Percentiles rank a stretch among this genome's conserved stretches.
Conservation (phyloP, 495 filamentous ascomycete species). For the Copromyces sp. region DNA sequence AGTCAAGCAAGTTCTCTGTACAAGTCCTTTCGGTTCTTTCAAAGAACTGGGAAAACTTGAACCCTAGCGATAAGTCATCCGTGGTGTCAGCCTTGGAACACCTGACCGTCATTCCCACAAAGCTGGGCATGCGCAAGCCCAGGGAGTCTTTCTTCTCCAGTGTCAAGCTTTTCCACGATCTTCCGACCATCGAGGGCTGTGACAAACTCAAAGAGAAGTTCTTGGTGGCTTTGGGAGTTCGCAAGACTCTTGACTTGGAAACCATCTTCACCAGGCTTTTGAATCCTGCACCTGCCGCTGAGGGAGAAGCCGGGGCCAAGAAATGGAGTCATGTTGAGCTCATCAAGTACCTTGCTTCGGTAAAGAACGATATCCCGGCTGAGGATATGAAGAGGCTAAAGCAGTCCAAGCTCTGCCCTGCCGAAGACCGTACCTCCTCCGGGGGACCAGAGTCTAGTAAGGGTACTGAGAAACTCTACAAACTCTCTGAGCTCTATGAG, state of each 20-base stretch:
- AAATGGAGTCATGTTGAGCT: constrained; percentile 92
- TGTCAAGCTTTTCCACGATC: constrained; percentile 87
- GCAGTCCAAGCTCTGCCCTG: constrained; percentile 67
- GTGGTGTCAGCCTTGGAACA: constrained; percentile 51
- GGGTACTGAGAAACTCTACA: constrained; percentile 49
- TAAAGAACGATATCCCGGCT: constrained; percentile 77
- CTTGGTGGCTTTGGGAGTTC: constrained; percentile 67
- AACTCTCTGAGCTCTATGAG: constrained; percentile 75
- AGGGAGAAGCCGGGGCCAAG: constrained; percentile 31
- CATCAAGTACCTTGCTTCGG: constrained; percentile 85
- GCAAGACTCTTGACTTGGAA: constrained; percentile 79
- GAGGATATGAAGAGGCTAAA: constrained; percentile 74
- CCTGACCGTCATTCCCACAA: constrained; percentile 79
- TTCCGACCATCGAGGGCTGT: constrained; percentile 68
- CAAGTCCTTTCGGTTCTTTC: constrained; percentile 73
- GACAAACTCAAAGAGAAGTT: constrained; percentile 83
- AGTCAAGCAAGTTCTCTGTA: constrained; percentile 62
- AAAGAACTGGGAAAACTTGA: constrained; percentile 76
- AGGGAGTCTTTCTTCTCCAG: constrained; percentile 82
- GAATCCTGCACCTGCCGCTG: constrained; percentile 31
- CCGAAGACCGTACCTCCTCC: constrained; percentile 42
- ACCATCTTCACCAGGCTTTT: constrained; percentile 87
- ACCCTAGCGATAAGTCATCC: constrained; percentile 50
- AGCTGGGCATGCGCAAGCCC: constrained; percentile 79
- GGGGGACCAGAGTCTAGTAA: constrained; percentile 33